Conservation (phyloP, 2,329 filamentous ascomycete genomes). For the Aspergillus persii region DNA sequence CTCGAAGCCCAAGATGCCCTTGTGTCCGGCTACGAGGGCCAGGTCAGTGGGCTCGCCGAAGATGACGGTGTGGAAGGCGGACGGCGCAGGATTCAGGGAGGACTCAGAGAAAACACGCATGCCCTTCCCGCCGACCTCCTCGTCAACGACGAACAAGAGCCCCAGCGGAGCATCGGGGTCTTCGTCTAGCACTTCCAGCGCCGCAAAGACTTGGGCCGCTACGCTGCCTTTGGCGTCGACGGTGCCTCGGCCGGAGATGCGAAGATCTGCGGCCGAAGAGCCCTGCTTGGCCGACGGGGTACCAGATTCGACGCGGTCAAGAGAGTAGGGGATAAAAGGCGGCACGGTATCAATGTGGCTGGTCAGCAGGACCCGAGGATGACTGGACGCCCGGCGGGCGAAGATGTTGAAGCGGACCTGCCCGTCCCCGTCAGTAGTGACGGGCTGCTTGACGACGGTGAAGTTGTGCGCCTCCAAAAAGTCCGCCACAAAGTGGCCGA, state of each 20-base stretch:
- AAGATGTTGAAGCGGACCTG: constrained; percentile 70
- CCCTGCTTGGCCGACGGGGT: neutral
- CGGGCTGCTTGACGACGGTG: constrained; percentile 59
- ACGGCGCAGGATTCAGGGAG: constrained; percentile 47
- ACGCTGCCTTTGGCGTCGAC: constrained; percentile 49
- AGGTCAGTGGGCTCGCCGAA: constrained; percentile 93
- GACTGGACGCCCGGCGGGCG: constrained; percentile 51
- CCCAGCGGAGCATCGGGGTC: constrained; percentile 42
- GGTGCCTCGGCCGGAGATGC: constrained; percentile 45
- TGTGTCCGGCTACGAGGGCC: constrained; percentile 86
- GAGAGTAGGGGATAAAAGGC: constrained; percentile 49
- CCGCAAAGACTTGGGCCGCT: constrained; percentile 43
- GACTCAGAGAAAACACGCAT: constrained; percentile 61
- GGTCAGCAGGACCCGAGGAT: constrained; percentile 47
- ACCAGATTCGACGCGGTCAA: constrained; percentile 38
- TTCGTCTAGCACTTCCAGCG: constrained; percentile 45
- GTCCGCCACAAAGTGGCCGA: constrained; percentile 65
- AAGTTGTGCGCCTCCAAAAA: constrained; percentile 64
- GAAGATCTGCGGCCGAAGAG: constrained; percentile 26
- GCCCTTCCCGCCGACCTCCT: constrained; percentile 77
- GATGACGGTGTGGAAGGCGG: constrained; percentile 65
- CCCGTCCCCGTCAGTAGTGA: constrained; percentile 11
- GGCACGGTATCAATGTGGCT: constrained; percentile 77
- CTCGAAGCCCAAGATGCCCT: constrained; percentile 71
- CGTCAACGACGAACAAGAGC: constrained; percentile 69